Evolutionary conservation across 805 yeast genomes (phyloP), one percentile per base, ranked within the genome.

Genomic region (Wickerhamiella alocasiicola): DNA sequence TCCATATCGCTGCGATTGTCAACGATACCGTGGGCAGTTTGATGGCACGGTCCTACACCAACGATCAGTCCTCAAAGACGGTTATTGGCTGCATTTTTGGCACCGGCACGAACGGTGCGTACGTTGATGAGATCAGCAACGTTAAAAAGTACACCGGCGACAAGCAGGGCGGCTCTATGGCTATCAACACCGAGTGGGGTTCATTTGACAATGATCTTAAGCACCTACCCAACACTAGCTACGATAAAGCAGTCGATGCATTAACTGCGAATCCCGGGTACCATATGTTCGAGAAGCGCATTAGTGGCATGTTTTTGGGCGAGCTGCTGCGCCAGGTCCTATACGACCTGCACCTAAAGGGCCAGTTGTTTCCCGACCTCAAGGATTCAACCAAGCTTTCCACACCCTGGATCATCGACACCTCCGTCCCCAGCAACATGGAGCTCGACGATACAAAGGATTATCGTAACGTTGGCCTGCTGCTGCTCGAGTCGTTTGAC

Each of bases 61-160:
- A 82, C 39, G 68, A 75, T 28, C 60, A 69, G 38, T 76, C 74
- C 45, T 75, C 91, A 36, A 76, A 75, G 43, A 82, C 96, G 7
- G 71, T 81, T 6, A 67, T 87, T 49, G 97, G 98, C 36, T 77
- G 87, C 46, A 88, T 88, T 48, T 83, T 87, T 55, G 98, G 98
- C 49, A 91, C 98, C 2, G 98, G 98, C 56, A 88, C 97, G 21
- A 88, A 88, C 60, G 96, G 96, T 46, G 95, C 95, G 12, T 88
- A 91, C 62, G 68, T 74, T 56, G 98, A 88, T 61, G 69, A 73
- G 43, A 59, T 85, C 39, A 76, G 72, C 31, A 71, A 77, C 42
- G 81, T 91, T 50, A 72, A 71, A 42, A 88, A 91, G 62, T 66
- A 87, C 46, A 72, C 75, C n/a, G 48, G 46, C 41, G 45, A 42